Percentiles rank a stretch among this genome's conserved stretches.
Evolutionary conservation across 2,329 filamentous ascomycete species (phyloP).

Genomic region (Fusarium sp.): DNA sequence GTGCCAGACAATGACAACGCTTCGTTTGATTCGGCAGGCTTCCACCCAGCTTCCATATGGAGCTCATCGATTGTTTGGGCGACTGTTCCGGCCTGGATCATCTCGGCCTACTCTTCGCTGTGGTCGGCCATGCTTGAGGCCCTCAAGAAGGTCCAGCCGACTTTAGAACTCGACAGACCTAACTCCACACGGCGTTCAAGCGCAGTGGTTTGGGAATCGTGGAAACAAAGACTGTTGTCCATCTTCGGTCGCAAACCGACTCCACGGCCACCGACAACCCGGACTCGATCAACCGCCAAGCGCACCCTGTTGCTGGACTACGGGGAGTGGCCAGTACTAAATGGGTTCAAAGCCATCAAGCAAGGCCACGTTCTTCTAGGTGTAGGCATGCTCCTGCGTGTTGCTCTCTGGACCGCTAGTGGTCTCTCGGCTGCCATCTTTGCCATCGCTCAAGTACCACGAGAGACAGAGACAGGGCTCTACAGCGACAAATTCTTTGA

Average conservation of each 20-base stretch:
- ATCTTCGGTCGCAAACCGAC: neutral
- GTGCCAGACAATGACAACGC: neutral
- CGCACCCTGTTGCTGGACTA: neutral
- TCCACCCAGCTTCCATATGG: neutral
- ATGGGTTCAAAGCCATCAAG: neutral
- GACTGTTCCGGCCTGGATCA: neutral
- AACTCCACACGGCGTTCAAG: neutral
- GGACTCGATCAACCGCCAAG: neutral
- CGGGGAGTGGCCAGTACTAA: neutral
- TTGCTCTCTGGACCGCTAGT: neutral
- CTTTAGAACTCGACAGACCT: neutral
- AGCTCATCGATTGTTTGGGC: conserved; percentile 1
- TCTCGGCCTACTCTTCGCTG: neutral
- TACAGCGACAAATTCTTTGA: neutral
- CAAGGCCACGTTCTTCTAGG: neutral
- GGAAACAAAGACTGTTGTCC: neutral
- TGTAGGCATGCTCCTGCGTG: neutral
- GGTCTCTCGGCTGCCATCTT: neutral
- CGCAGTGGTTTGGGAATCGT: neutral
- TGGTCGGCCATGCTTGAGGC: neutral
- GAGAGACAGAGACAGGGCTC: neutral
- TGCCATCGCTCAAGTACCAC: neutral
- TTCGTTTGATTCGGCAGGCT: neutral
- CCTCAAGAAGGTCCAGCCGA: neutral
- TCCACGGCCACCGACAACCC: neutral